Percentiles rank a stretch among this genome's conserved stretches.
Conservation (phyloP, 345 rosid species). For the Moringa oleifera region DNA sequence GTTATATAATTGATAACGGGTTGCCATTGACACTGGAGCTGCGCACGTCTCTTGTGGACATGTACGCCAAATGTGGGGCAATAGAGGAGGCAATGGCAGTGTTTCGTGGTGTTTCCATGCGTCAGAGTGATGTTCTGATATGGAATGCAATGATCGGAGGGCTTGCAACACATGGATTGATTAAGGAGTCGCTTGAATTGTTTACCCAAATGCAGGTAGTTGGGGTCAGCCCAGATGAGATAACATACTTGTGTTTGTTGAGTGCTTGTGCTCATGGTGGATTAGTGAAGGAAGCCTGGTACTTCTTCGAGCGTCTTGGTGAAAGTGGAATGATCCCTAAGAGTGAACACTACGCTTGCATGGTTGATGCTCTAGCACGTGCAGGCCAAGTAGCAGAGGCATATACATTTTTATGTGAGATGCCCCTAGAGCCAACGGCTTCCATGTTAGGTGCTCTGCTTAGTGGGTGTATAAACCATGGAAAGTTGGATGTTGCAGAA, state of each 20-base stretch:
- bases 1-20: constrained; percentile 37
- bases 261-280: constrained; percentile 86
- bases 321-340: constrained; percentile 40
- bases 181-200: constrained; percentile 51
- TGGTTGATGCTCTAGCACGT: constrained; percentile 75
- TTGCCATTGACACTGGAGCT: constrained; percentile 50
- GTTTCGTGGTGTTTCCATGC: constrained; percentile 31
- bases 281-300: constrained; percentile 62
- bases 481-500: constrained; percentile 61
- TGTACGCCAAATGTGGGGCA: constrained; percentile 88
- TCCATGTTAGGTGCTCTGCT: constrained; percentile 77
- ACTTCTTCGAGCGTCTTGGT: constrained; percentile 42
- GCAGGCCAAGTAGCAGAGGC: constrained; percentile 69
- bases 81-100: constrained; percentile 60
- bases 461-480: constrained; percentile 64
- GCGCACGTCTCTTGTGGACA: constrained; percentile 76
- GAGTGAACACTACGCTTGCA: constrained; percentile 82
- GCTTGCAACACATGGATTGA: constrained; percentile 69
- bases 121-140: constrained; percentile 49
- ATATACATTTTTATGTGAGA: constrained; percentile 37
- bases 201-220: constrained; percentile 47
- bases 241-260: constrained; percentile 68
- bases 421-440: constrained; percentile 58
- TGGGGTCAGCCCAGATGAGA: constrained; percentile 64
- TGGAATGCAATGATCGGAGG: constrained; percentile 96